These are phyloP conservation scores for Barnettozyma californica DNA, from an alignment of 805 yeast genomes.

Conservation along the genomic window DNA sequence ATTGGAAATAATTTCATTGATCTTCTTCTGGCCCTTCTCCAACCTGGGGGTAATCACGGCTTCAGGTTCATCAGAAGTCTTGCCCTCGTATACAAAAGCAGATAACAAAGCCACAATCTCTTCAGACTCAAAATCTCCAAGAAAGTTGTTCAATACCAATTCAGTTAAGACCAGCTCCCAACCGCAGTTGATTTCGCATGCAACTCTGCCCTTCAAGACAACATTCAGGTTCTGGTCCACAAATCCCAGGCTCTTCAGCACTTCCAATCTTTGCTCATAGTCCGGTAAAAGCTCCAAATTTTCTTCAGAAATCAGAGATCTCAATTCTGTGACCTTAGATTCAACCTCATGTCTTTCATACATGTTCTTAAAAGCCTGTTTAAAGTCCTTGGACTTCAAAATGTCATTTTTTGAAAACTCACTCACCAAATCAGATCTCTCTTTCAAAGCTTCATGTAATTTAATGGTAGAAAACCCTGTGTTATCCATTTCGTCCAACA, in stretches of 20 bases:
- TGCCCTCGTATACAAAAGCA: conserved; percentile 88
- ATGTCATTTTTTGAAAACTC: conserved; percentile 27
- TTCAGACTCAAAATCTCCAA: conserved; percentile 90
- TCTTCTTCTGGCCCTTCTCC: conserved; percentile 62
- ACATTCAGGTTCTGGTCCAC: conserved; percentile 75
- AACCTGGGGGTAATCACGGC: conserved; percentile 68
- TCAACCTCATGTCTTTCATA: conserved; percentile 42
- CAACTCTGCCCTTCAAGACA: conserved; percentile 84
- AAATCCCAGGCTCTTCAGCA: conserved; percentile 72
- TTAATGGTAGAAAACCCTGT: conserved; percentile 29
- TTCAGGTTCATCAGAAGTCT: conserved; percentile 54
- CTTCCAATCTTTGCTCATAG: conserved; percentile 82
- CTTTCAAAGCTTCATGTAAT: conserved; percentile 32
- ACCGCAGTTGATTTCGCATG: conserved; percentile 88
- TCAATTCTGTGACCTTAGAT: conserved; percentile 48
- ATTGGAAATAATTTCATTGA: conserved; percentile 62
- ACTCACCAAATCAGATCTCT: conserved; percentile 32
- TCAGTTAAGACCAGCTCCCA: conserved; percentile 90
- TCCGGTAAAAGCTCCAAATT: conserved; percentile 89
- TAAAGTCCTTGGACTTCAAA: conserved; percentile 39
- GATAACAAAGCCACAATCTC: conserved; percentile 95
- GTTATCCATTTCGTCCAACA: conserved; percentile 42
- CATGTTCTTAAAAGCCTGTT: conserved; percentile 38
- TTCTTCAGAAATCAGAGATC: conserved; percentile 71
- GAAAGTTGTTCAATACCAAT: conserved; percentile 80